Base-by-base conservation (phyloP, 2,329 filamentous ascomycete genomes). In the Aureobasidium sp. region DNA sequence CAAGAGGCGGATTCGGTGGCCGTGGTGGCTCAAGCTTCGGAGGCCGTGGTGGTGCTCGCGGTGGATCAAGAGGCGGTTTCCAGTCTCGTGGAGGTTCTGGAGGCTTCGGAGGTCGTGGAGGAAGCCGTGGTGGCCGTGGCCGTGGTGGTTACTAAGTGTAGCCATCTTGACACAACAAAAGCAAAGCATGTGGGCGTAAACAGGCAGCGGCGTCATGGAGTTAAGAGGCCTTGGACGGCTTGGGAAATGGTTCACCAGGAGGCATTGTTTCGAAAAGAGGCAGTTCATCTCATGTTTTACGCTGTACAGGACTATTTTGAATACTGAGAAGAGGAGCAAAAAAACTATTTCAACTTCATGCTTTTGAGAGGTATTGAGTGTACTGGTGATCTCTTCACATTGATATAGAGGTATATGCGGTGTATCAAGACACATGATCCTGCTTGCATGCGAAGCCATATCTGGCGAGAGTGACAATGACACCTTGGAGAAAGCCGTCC, bases 1-100 rank as follows among this genome's bases (percentile, higher is more conserved):
- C 81, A 48, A 76, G 83, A 73, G 82, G 83, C 66, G 79, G 79
- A 17, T 77, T 78, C 69, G 77, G 75, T 63, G 74, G 71, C 17
- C 71, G 79, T 66, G 76, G 78, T 61, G 74, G 76, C 46, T 53
- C 43, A 52, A 63, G 73, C 59, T 75, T 81, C 48, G 53, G 84
- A 83, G 70, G 70, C 63, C 70, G 74, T 59, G 75, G 81, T n/a
- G 50, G 50, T n/a, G 17, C 10, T 8, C 26, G 53, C 17, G 44
- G 57, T 29, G 48, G 59, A 3, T 47, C 44, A 47, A 47, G 59
- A 29, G 59, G 59, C 34, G 59, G 59, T 15, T 60, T 37, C 46
- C 37, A 59, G 34, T 43, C n/a, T 15, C 48, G 48, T 9, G 48
- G 48, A 1, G 48, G 48, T 2, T 39, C 32, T 5, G 39, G 47